Base-by-base conservation (phyloP, 768 basidiomycete species). In the Pisolithus albus region DNA sequence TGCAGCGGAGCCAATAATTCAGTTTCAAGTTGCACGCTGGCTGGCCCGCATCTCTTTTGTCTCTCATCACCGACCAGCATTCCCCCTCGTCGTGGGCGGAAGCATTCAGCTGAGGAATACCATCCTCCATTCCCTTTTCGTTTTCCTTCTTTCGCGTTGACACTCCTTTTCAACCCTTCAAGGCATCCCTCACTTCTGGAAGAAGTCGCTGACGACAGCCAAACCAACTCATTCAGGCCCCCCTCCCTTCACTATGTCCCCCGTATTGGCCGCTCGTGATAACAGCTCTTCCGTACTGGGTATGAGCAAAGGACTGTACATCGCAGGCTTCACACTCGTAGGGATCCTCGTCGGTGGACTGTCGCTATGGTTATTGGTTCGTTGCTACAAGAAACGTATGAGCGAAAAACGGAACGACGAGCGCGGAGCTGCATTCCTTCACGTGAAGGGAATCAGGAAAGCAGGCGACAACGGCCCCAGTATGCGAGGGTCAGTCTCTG, bases 271-370 rank as follows among this genome's bases (percentile, higher is more conserved):
- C 51, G 16, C 52, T 18, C 66, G 62, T 24, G 47, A 48, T 16
- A 46, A 46, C n/a, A 21, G 45, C 8, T 45, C 52, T 28, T 26
- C 43, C 43, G 38, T 47, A 28, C 3, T 28, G 60, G 38, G 43
- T 37, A 54, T 54, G 23, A 51, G 55, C 24, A 56, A 53, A 42
- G 64, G 74, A 5, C 61, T 72, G 19, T 71, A 75, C 57, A 75
- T 83, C 45, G 77, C 67, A 49, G 83, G 79, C 6, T 74, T 84
- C 58, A 67, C 72, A 19, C 59, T 81, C 6, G 77, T 72, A 24
- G 75, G 68, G 18, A 65, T 70, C 26, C 63, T 78, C 39, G 50
- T 72, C 21, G 47, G 77, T 26, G 68, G 60, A 38, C 53, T 80
- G 38, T 58, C 52, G 41, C 10, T 70, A 24, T 83, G 78, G 78